Evolutionary conservation across 257 asterid species (phyloP).

Genomic region (Petunia secreta): DNA sequence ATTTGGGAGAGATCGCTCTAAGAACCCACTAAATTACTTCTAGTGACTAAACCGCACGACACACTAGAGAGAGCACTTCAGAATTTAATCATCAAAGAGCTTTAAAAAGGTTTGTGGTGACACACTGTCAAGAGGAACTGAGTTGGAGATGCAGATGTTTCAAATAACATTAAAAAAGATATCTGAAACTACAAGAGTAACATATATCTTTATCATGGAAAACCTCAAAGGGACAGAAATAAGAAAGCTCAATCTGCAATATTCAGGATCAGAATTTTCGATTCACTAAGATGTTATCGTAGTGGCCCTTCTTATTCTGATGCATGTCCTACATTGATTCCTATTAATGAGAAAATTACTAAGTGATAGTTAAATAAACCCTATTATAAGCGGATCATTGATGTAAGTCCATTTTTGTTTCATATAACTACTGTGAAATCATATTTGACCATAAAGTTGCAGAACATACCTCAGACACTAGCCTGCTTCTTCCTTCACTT

Average conservation of each 20-base stretch:
- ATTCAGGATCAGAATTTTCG: not conserved
- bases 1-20: not conserved
- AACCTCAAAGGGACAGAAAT: not conserved
- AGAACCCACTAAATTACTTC: not conserved
- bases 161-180: no score
- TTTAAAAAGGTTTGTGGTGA: not conserved
- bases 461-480: constrained; percentile 70
- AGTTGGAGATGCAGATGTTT: not conserved
- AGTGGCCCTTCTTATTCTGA: constrained; percentile 23
- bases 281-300: not conserved
- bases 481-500: constrained; percentile 78
- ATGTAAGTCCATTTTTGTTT: not conserved
- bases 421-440: not conserved
- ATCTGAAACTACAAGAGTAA: not conserved
- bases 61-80: not conserved
- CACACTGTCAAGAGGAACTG: not conserved
- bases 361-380: not conserved
- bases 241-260: not conserved
- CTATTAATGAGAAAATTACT: not conserved
- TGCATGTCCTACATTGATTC: not conserved
- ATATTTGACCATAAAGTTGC: not conserved
- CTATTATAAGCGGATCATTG: not conserved
- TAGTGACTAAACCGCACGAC: not conserved
- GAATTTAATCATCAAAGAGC: not conserved
- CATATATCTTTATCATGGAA: not conserved